Conservation (phyloP, 2,329 filamentous ascomycete genomes). For the Cordyceps cicadae region DNA sequence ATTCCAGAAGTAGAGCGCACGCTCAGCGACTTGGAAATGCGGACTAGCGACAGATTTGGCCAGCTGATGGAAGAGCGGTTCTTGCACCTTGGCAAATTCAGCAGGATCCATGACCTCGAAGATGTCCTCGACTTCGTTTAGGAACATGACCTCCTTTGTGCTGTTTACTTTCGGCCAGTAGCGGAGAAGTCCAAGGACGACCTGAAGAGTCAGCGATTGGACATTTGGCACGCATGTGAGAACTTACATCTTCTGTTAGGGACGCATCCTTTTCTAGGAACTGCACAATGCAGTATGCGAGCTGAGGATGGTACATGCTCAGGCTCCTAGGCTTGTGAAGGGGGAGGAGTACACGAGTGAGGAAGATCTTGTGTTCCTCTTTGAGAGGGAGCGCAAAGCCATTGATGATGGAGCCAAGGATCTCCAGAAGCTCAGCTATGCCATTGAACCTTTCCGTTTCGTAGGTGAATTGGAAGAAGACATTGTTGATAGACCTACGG, state of each 20-base stretch:
- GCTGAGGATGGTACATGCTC: slow-evolving; percentile 98
- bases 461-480: slow-evolving; percentile 99
- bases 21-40: slow-evolving; percentile 97
- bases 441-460: slow-evolving; percentile 98
- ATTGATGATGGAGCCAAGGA: slow-evolving; percentile 97
- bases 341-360: slow-evolving; percentile 85
- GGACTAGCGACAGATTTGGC: slow-evolving; percentile 97
- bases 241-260: slow-evolving; percentile 71
- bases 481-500: slow-evolving; percentile 96
- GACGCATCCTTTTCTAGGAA: slow-evolving; percentile 97
- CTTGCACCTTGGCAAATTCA: slow-evolving; percentile 97
- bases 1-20: slow-evolving; percentile 99
- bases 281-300: slow-evolving; percentile 98
- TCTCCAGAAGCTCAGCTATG: slow-evolving; percentile 92
- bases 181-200: slow-evolving; percentile 84
- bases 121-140: slow-evolving; percentile 98
- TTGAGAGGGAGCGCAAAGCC: slow-evolving; percentile 94
- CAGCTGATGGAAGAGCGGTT: slow-evolving; percentile 92
- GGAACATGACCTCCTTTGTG: slow-evolving; percentile 99
- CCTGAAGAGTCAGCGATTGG: slow-evolving; percentile 39
- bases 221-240: background rate
- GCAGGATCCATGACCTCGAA: slow-evolving; percentile 99
- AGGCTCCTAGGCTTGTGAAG: slow-evolving; percentile 97
- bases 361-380: slow-evolving; percentile 96
- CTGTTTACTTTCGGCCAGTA: slow-evolving; percentile 99